These are phyloP conservation scores for Colletotrichum cereale DNA, from an alignment of 2,329 filamentous ascomycete genomes.

Conservation along the genomic window DNA sequence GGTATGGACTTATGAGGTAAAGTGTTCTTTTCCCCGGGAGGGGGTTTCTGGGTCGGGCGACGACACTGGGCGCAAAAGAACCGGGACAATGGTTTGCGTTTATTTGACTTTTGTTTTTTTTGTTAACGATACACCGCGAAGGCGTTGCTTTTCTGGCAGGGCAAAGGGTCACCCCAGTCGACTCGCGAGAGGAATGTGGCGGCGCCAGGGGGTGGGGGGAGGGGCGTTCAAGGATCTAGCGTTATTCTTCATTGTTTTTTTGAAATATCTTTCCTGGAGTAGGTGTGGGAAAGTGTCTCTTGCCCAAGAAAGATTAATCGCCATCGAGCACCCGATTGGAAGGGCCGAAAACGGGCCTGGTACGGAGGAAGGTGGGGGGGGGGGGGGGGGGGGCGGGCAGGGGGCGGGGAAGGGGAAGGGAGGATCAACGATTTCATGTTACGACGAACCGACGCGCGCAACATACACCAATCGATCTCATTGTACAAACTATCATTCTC, in stretches of 20 bases:
- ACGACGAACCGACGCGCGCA: background rate
- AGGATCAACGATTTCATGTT: slow-evolving; percentile 2
- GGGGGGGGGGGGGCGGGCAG: background rate
- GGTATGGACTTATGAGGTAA: slow-evolving; percentile 25
- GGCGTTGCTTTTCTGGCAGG: slow-evolving; percentile 32
- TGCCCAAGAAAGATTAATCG: slow-evolving; percentile 1
- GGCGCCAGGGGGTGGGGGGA: no score
- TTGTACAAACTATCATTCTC: slow-evolving; percentile 8
- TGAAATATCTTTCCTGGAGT: background rate
- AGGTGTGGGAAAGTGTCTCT: background rate
- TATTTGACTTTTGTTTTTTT: background rate
- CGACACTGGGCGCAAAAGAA: slow-evolving; percentile 14
- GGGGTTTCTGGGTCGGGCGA: slow-evolving; percentile 6
- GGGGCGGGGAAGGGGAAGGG: background rate
- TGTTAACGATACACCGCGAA: slow-evolving; percentile 35
- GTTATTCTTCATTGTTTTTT: background rate
- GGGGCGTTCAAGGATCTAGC: slow-evolving; percentile 13
- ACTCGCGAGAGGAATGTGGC: background rate
- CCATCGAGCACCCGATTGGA: background rate
- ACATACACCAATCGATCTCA: background rate
- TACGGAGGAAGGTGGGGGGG: background rate
- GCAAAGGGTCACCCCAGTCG: background rate
- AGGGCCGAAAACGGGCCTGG: background rate
- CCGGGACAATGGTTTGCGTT: background rate
- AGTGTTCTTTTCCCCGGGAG: background rate